Conservation (phyloP, 176 grass and related monocot genomes). For the Aechmea fasciata region DNA sequence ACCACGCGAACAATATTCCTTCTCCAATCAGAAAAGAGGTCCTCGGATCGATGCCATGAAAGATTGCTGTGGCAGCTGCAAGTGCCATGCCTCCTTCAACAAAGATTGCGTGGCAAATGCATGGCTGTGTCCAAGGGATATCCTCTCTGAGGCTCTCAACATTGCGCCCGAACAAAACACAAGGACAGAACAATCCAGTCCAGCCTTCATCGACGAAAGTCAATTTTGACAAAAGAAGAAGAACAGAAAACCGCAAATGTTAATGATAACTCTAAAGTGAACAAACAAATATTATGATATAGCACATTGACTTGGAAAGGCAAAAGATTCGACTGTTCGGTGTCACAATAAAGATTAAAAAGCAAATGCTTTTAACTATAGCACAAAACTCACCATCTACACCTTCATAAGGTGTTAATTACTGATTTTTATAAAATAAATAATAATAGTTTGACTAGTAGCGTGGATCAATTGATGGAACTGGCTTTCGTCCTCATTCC, state of each 20-base stretch:
- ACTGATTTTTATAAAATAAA: no score
- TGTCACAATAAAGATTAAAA: no score
- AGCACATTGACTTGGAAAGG: no score
- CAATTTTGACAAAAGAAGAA: neutral
- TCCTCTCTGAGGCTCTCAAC: conserved; percentile 42
- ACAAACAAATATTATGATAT: no score
- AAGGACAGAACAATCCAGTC: conserved; percentile 56
- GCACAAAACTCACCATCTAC: no score
- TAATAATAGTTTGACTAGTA: no score
- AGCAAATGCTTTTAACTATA: no score
- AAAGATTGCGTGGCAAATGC: conserved; percentile 47
- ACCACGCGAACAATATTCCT: conserved; percentile 51
- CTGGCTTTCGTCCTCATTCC: no score
- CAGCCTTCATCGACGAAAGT: conserved; percentile 23
- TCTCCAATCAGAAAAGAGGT: conserved; percentile 42
- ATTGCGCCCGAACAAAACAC: conserved; percentile 67
- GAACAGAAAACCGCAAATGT: neutral
- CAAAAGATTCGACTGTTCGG: no score
- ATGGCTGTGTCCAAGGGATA: conserved; percentile 51
- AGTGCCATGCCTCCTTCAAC: conserved; percentile 64
- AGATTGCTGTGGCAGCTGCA: conserved; percentile 40
- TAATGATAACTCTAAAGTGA: neutral
- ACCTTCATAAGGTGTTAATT: no score
- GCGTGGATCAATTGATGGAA: no score
- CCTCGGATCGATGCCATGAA: conserved; percentile 46